These are phyloP conservation scores for sunflower (Helianthus annuus) DNA, from an alignment of 129 eudicot species.

Conservation along the genomic window DNA sequence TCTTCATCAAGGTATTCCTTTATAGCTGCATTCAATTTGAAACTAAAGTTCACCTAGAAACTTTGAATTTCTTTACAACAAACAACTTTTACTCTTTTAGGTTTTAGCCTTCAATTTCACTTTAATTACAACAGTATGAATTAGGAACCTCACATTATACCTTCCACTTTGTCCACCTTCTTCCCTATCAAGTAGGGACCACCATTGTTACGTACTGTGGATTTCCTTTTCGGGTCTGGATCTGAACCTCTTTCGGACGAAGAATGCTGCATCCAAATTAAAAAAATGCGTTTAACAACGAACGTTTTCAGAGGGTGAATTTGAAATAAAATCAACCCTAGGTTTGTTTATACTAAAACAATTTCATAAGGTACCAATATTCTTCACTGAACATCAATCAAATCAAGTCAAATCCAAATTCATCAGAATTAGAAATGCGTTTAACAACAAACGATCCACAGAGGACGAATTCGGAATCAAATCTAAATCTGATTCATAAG, in stretches of 20 bases:
- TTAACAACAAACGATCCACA: constrained; percentile 8
- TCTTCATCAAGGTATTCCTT: constrained; percentile 54
- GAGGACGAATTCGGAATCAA: constrained; percentile 13
- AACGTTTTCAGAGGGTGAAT: constrained; percentile 14
- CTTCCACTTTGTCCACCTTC: constrained; percentile 58
- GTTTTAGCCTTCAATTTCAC: constrained; percentile 16
- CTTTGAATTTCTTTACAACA: constrained; percentile 22
- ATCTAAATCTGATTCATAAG: neutral
- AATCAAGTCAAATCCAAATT: neutral
- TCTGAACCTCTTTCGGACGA: constrained; percentile 63
- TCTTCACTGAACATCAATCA: constrained; percentile 11
- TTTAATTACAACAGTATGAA: constrained; percentile 15
- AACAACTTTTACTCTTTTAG: constrained; percentile 5
- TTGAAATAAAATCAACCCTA: constrained; percentile 12
- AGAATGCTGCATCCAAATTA: constrained; percentile 54
- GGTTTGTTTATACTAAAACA: constrained; percentile 12
- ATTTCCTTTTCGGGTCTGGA: constrained; percentile 62
- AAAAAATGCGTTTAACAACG: constrained; percentile 11
- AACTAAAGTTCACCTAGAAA: constrained; percentile 8
- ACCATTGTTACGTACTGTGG: constrained; percentile 37
- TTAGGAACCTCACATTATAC: constrained; percentile 41
- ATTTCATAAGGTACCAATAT: neutral
- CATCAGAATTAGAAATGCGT: constrained; percentile 27
- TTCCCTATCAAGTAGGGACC: constrained; percentile 38
- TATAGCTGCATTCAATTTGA: constrained; percentile 43